Base-by-base conservation (phyloP, 1,284 basidiomycete genomes). In the Irpex rosettiformis region DNA sequence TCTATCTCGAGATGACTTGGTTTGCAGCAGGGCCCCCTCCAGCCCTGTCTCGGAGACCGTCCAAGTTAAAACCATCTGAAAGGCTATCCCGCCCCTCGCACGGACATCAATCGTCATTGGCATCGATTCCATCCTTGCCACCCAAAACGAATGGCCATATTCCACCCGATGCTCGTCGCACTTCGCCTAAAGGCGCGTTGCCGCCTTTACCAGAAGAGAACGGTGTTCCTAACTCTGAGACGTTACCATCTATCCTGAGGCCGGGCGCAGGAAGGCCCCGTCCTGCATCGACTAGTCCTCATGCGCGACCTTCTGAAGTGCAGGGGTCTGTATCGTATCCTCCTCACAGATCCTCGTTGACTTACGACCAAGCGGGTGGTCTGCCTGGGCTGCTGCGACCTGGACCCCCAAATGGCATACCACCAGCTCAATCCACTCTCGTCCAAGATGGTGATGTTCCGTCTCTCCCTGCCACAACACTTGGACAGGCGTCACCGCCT, bases 1-100 rank as follows among this genome's bases (percentile, higher is more conserved):
- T 90, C n/a, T 91, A 88, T 67, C 77, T 91, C 29, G 88, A 91
- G 67, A 89, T 91, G 84, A 91, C 88, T 0, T 91, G 81, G 72
- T 91, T 81, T 67, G 77, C 88, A 3, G 81, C 85, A 55, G 77
- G 78, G 2, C 83, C 85, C 4, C 76, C 80, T 2, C 81, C 66
- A 3, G 37, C 82, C 7, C 66, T 79, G 42, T 72, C 68, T 6
- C 78, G 76, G 30, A 73, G 81, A 22, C 69, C 77, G 24, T 77
- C 81, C 24, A 83, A 80, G 62, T 69, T 83, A 29, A 66, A 61
- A 3, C 76, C 78, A 4, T 63, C 70, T 1, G 80, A 83, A 53
- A 70, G 82, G 33, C 67, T 83, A 18, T 61, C 65, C 30, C 69
- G 70, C 25, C 62, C 64, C 8, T 24, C 62, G 24, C 59, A 64